Percentiles rank a stretch among this genome's conserved stretches.
These are phyloP conservation scores for Yamadazyma jaroonii DNA, from an alignment of 1,139 yeast species.

Conservation along the genomic window DNA sequence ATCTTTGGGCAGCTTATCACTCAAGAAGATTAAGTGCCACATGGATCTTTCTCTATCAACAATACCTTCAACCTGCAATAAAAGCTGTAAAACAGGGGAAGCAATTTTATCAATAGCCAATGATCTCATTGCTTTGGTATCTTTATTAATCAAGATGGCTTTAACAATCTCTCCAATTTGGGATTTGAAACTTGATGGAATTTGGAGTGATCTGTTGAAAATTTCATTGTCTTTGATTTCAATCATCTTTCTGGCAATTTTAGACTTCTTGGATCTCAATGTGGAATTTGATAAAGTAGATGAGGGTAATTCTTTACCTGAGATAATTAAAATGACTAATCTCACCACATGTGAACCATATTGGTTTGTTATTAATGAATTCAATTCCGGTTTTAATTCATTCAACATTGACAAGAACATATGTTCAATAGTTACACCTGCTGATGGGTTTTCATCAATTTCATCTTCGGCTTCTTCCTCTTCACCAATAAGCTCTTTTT, in stretches of 20 bases:
- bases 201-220: conserved; percentile 63
- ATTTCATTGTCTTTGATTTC: conserved; percentile 78
- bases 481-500: conserved; percentile 54
- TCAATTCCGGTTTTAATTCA: conserved; percentile 62
- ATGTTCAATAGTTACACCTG: conserved; percentile 52
- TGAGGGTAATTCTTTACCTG: conserved; percentile 82
- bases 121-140: conserved; percentile 56
- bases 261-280: conserved; percentile 80
- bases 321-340: conserved; percentile 62
- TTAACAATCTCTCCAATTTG: conserved; percentile 49
- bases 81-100: conserved; percentile 82
- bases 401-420: conserved; percentile 61
- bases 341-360: conserved; percentile 90
- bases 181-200: conserved; percentile 69
- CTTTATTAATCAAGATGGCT: conserved; percentile 37
- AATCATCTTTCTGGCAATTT: conserved; percentile 90
- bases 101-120: conserved; percentile 76
- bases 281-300: conserved; percentile 70
- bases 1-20: conserved; percentile 47
- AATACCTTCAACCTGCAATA: conserved; percentile 80
- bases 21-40: conserved; percentile 56
- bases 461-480: conserved; percentile 33
- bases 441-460: conserved; percentile 21
- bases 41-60: conserved; percentile 66
- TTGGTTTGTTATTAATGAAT: conserved; percentile 63